Evolutionary conservation across 2,329 filamentous ascomycete genomes (phyloP).

Genomic region (Ceratocystis cubensis): DNA sequence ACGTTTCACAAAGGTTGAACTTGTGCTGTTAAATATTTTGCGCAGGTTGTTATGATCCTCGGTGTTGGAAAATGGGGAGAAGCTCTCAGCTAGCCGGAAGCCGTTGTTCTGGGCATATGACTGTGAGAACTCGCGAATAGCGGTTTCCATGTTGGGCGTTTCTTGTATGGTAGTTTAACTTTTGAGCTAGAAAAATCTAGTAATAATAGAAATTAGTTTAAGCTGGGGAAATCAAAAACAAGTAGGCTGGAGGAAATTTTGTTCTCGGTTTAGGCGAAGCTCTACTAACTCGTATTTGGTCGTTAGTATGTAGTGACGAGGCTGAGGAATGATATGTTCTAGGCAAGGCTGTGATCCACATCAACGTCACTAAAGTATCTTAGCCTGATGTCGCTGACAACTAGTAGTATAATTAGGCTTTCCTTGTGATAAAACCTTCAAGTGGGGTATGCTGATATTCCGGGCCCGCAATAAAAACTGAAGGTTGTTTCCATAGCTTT

Average conservation of each 20-base stretch:
- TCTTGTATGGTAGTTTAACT: background rate
- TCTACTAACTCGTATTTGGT: background rate
- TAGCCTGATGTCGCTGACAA: background rate
- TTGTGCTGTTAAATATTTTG: constrained; percentile 59
- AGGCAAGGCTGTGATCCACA: constrained; percentile 7
- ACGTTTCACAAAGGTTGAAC: constrained; percentile 48
- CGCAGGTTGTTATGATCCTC: constrained; percentile 53
- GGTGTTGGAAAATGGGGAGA: constrained; percentile 56
- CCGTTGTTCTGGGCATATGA: constrained; percentile 56
- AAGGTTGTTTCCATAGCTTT: no score
- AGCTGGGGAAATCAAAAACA: background rate
- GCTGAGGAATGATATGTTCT: constrained; percentile 8
- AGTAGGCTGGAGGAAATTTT: background rate
- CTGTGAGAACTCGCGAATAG: constrained; percentile 61
- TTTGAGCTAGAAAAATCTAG: background rate
- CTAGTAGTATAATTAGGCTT: no score
- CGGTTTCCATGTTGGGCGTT: constrained; percentile 43
- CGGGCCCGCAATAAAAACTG: no score
- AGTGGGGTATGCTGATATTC: no score
- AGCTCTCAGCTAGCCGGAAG: constrained; percentile 57
- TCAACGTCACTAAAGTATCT: background rate
- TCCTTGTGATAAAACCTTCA: no score
- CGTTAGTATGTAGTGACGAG: background rate
- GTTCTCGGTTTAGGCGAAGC: background rate
- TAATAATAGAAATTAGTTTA: background rate